A percentile compares a stretch with the other conserved stretches of the same genome.
Evolutionary conservation across 208 protist genomes (phyloP).

Genomic region (Crithidia mellificae): DNA sequence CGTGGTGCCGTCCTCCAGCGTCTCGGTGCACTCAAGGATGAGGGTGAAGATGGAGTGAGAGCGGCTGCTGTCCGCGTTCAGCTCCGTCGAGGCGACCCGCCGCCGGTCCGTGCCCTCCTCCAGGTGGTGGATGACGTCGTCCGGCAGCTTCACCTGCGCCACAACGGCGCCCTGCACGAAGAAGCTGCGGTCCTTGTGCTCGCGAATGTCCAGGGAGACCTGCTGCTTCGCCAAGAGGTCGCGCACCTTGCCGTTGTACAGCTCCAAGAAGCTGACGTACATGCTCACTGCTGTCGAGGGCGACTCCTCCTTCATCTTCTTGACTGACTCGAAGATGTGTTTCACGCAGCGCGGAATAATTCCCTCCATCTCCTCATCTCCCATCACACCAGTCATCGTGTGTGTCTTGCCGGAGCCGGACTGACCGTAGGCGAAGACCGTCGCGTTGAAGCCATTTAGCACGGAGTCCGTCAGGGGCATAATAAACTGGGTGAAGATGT

Average conservation of each 20-base stretch:
- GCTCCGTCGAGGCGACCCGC: slow-evolving; percentile 76
- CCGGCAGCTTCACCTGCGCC: slow-evolving; percentile 73
- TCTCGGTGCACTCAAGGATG: slow-evolving; percentile 78
- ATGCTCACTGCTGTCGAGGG: slow-evolving; percentile 59
- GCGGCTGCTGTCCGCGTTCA: slow-evolving; percentile 90
- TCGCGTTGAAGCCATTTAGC: slow-evolving; percentile 91
- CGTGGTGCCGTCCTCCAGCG: slow-evolving; percentile 69
- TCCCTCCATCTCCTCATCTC: slow-evolving; percentile 59
- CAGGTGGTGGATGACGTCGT: slow-evolving; percentile 79
- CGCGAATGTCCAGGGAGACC: slow-evolving; percentile 77
- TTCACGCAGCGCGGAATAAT: slow-evolving; percentile 80
- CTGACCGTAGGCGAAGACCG: slow-evolving; percentile 95
- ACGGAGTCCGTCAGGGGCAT: slow-evolving; percentile 86
- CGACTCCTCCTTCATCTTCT: slow-evolving; percentile 40
- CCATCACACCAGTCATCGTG: slow-evolving; percentile 89
- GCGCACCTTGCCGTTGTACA: slow-evolving; percentile 91
- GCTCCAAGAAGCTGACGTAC: slow-evolving; percentile 84
- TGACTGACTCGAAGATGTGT: slow-evolving; percentile 78
- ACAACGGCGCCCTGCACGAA: slow-evolving; percentile 79
- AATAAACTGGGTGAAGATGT: slow-evolving; percentile 90
- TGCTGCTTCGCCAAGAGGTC: slow-evolving; percentile 88
- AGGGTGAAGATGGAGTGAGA: slow-evolving; percentile 93
- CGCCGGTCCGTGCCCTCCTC: slow-evolving; percentile 89
- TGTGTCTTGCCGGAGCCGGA: slow-evolving; percentile 95
- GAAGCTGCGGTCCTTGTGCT: slow-evolving; percentile 86